Percentiles rank a stretch among this genome's conserved stretches.
These are phyloP conservation scores for Nemophila menziesii DNA, from an alignment of 257 asterid genomes.

Conservation along the genomic window DNA sequence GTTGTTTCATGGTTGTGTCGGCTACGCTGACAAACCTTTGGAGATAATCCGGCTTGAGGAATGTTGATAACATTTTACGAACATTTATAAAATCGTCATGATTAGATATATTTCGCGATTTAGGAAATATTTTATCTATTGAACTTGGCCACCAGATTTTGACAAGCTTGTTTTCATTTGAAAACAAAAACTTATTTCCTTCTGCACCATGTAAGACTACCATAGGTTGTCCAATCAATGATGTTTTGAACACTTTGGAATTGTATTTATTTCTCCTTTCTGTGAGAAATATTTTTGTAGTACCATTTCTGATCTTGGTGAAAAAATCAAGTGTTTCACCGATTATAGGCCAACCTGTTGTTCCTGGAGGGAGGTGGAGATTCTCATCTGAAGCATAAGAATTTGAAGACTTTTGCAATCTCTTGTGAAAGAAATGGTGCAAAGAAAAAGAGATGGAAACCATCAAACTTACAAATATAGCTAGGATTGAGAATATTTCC, in stretches of 20 bases:
- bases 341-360: constrained; percentile 11
- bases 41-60: constrained; percentile 12
- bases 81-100: constrained; percentile 7
- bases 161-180: constrained; percentile 2
- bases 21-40: constrained; percentile 13
- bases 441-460: too few relatives aligned
- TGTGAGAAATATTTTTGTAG: not conserved
- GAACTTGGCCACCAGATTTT: constrained; percentile 12
- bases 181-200: too few relatives aligned
- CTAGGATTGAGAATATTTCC: too few relatives aligned
- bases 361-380: constrained; percentile 11
- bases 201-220: constrained; percentile 6
- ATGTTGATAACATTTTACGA: constrained; percentile 7
- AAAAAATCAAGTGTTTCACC: constrained; percentile 10
- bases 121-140: constrained; percentile 17
- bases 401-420: too few relatives aligned
- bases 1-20: constrained; percentile 8
- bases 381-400: too few relatives aligned
- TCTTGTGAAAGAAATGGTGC: too few relatives aligned
- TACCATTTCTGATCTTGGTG: constrained; percentile 3
- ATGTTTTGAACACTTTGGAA: constrained; percentile 9
- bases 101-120: constrained; percentile 5
- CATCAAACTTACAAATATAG: too few relatives aligned
- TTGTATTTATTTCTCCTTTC: constrained; percentile 4
- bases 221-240: constrained; percentile 10